phyloP scores from a whole-genome alignment of 257 asterid species.

The Anisodus tanguticus region DNA sequence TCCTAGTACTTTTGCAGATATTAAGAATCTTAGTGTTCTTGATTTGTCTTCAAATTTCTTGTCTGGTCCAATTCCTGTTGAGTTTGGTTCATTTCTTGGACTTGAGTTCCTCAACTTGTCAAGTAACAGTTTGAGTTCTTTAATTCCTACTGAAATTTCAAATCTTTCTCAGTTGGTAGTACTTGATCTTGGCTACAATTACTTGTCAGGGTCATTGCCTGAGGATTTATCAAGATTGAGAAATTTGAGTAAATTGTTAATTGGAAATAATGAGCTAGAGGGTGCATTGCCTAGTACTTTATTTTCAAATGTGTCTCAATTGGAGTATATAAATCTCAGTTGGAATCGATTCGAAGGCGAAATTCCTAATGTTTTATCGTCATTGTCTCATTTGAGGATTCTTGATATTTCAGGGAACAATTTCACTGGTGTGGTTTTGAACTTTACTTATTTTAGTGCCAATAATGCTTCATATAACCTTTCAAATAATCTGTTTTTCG shows the following conservation, averaged over 20 bases:
- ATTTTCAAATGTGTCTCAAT: conserved; percentile 36
- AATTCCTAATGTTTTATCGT: conserved; percentile 48
- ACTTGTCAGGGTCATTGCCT: conserved; percentile 55
- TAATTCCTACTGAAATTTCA: conserved; percentile 58
- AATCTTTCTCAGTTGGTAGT: conserved; percentile 49
- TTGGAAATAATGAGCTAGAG: conserved; percentile 53
- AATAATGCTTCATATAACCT: conserved; percentile 52
- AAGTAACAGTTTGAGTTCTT: conserved; percentile 53
- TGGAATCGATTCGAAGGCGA: conserved; percentile 43
- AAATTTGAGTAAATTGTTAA: conserved; percentile 43
- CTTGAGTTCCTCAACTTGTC: conserved; percentile 54
- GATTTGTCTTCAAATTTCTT: conserved; percentile 64
- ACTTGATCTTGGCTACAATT: conserved; percentile 64
- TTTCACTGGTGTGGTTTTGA: conserved; percentile 57
- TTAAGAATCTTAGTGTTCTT: conserved; percentile 56
- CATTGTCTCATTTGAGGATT: conserved; percentile 40
- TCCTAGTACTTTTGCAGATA: conserved; percentile 53
- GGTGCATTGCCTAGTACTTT: conserved; percentile 44
- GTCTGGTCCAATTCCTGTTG: conserved; percentile 56
- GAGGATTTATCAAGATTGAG: conserved; percentile 45
- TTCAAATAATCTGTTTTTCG: conserved; percentile 63
- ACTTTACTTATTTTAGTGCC: conserved; percentile 30
- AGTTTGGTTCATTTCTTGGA: conserved; percentile 48
- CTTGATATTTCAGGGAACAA: conserved; percentile 65
- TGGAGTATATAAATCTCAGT: conserved; percentile 45